Base-by-base conservation (phyloP, 306 rosid species). In the Quercus cerris region DNA sequence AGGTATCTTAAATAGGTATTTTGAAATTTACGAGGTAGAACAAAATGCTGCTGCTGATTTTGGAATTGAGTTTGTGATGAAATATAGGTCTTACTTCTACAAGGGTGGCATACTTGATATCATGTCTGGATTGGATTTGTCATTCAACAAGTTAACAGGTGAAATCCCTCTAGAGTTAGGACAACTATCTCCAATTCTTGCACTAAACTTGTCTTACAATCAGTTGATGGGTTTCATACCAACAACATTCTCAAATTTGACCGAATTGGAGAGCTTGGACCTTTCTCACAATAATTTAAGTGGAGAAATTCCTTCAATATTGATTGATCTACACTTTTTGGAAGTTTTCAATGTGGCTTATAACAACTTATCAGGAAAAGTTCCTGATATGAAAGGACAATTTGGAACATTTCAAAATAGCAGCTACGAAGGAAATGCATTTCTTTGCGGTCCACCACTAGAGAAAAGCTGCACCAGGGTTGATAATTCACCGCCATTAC, bases 131-230 rank as follows among this genome's bases (percentile, higher is more conserved):
- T 44, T 77, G 12, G 82, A 77, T 71, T 56, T 77, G 46, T 82
- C 82, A 28, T 10, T 59, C 20, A 82, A 82, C 23, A 52, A 61
- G 35, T 20, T 77, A 4, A 76, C 56, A 31, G 75, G 85, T 35
- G n/a, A 67, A 11, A 78, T 83, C 20, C 83, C 83, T 22, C 17
- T 0, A 14, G 46, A 78, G 23, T 41, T 77, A 4, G 85, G 82
- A 33, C 13, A 82, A 38, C 4, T 74, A 2, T 35, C 11, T 13
- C n/a, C 1, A 15, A 59, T 82, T 1, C 76, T 19, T 17, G n/a
- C 82, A 4, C 19, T 78, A n/a, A 82, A 82, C 25, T 31, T 82
- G 6, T 82, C 82, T 15, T 27, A 77, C 46, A 82, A 82, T 51
- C 5, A 73, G 2, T 27, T 82, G 15, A 15, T 1, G 0, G 79